Base-by-base conservation (phyloP, 495 filamentous ascomycete species). In the Friedmanniomyces simplex region DNA sequence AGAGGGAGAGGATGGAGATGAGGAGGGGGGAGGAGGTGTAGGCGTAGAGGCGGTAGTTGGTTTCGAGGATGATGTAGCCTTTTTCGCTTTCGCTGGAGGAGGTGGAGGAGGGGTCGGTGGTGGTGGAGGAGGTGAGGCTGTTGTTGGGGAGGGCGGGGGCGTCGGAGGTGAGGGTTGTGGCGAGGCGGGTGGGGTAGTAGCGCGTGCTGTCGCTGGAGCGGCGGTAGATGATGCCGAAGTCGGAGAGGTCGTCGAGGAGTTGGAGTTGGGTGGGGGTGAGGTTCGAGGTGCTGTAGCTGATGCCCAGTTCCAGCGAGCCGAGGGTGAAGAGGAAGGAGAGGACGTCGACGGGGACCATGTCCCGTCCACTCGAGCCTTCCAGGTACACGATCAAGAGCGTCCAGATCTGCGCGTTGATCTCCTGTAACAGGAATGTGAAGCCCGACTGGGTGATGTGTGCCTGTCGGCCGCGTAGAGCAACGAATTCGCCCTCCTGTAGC, bases 11-110 rank as follows among this genome's bases (percentile, higher is more conserved):
- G 49, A 98, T 86, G 52, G 89, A 87, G 61, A 96, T 97, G 69
- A 95, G 90, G 0, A 98, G 79, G 0, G 88, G 87, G 0, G 89
- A 96, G 24, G 82, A 82, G 6, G 94, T 96, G 73, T 97, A 98
- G 30, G 93, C 93, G 73, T 98, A 98, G 62, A 98, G 72, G 26
- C 93, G 87, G 73, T 96, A 96, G 73, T 98, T 98, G n/a, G 93
- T 98, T 76, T 98, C 93, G 63, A 97, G 78, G 63, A 98, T 87
- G 66, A 98, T 88, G 75, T 90, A 91, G 36, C 91, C 91, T 54
- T 83, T 82, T 68, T 34, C 72, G 42, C 52, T 48, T 52, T 20
- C 22, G 30, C 13, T 66, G 16, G 67, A 69, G 32, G 55, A 32
- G 36, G 25, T 54, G 72, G 47, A 63, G 71, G 39, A 69, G 66